Percentiles rank a stretch among this genome's conserved stretches.
phyloP scores from a whole-genome alignment of 805 yeast species.

The Ogataea nakhonphanomensis region DNA sequence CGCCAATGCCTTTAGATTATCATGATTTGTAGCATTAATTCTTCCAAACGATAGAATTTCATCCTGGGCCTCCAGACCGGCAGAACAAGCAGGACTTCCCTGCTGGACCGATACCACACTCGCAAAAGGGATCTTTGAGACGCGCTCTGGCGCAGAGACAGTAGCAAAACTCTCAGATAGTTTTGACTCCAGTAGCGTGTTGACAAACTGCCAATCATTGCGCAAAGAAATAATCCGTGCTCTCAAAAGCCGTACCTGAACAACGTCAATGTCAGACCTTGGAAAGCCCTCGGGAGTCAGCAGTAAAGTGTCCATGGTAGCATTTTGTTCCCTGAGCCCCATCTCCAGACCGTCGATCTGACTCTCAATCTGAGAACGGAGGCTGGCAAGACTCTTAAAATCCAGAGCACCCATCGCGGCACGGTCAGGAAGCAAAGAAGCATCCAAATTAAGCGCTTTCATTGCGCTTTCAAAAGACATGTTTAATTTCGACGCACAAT shows the following conservation, averaged over 20 bases:
- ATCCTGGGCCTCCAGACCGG: constrained; percentile 55
- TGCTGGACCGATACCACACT: constrained; percentile 45
- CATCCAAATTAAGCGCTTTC: constrained; percentile 20
- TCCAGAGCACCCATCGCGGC: constrained; percentile 17
- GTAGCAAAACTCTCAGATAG: constrained; percentile 38
- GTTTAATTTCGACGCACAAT: constrained; percentile 8
- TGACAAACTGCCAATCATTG: constrained; percentile 60
- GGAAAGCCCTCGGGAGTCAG: constrained; percentile 81
- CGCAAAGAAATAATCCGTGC: constrained; percentile 61
- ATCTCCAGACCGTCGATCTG: constrained; percentile 41
- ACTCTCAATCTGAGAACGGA: constrained; percentile 40
- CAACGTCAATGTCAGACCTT: constrained; percentile 75
- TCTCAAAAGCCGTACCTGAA: constrained; percentile 59
- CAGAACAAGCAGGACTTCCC: constrained; percentile 52
- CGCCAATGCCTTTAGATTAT: constrained; percentile 44
- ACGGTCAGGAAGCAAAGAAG: constrained; percentile 16
- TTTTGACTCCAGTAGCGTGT: constrained; percentile 43
- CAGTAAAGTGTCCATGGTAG: constrained; percentile 61
- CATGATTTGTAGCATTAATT: constrained; percentile 50
- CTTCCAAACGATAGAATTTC: constrained; percentile 50
- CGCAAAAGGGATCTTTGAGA: constrained; percentile 49
- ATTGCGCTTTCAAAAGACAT: constrained; percentile 28
- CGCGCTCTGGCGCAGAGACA: constrained; percentile 7
- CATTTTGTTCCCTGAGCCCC: constrained; percentile 33
- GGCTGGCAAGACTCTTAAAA: constrained; percentile 17